phyloP scores from a whole-genome alignment of 805 yeast species.

The Phaffomyces thermotolerans region DNA sequence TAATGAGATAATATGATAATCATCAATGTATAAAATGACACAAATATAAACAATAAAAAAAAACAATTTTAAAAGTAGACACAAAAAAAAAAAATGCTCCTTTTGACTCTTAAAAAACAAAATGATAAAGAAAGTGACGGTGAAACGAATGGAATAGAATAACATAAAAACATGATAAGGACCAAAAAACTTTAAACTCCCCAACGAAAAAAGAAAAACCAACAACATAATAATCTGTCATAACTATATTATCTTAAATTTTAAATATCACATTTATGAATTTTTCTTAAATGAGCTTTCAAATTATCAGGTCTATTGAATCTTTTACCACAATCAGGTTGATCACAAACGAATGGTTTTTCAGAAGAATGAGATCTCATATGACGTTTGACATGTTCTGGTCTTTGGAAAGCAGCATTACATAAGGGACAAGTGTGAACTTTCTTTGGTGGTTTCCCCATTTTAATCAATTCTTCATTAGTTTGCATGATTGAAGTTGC shows the following conservation, averaged over 20 bases:
- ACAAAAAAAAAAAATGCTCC: too few relatives aligned
- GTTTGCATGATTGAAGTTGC: constrained; percentile 13
- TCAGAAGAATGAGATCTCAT: constrained; percentile 70
- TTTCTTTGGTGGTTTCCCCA: constrained; percentile 38
- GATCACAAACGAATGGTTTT: constrained; percentile 64
- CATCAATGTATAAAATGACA: too few relatives aligned
- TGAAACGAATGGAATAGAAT: background rate
- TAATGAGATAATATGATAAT: too few relatives aligned
- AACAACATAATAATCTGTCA: background rate
- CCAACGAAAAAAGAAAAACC: background rate
- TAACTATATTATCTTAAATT: too few relatives aligned
- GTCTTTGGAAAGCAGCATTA: constrained; percentile 53
- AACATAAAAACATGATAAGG: background rate
- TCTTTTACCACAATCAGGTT: constrained; percentile 45
- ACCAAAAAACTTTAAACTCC: background rate
- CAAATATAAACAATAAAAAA: too few relatives aligned
- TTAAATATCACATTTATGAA: constrained; percentile 43
- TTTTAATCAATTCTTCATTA: constrained; percentile 12
- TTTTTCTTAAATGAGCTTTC: constrained; percentile 66
- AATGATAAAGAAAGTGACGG: too few relatives aligned
- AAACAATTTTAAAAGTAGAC: too few relatives aligned
- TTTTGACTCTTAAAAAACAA: too few relatives aligned
- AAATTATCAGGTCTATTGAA: constrained; percentile 76
- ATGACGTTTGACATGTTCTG: constrained; percentile 74
- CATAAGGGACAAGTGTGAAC: constrained; percentile 60